phyloP scores from a whole-genome alignment of 2,329 filamentous ascomycete genomes.

The Epichloe uncinata region DNA sequence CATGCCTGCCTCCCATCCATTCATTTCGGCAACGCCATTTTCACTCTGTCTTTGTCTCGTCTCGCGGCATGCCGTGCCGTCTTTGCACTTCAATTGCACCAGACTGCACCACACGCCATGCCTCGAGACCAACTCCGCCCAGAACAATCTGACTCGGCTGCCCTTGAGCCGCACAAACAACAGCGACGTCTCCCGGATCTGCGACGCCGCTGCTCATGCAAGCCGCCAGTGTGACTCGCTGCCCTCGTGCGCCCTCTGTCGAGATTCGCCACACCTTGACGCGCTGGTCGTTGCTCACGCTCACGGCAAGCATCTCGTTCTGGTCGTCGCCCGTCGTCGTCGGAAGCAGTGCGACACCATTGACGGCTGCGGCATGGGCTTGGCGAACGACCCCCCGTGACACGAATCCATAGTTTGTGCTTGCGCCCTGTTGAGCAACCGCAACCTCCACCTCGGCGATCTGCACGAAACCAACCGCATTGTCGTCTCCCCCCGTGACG shows the following conservation, averaged over 20 bases:
- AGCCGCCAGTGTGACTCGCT: conserved; percentile 27
- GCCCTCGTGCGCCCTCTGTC: conserved; percentile 7
- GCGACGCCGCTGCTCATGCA: conserved; percentile 46
- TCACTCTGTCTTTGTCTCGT: too few species aligned
- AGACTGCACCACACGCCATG: conserved; percentile 19
- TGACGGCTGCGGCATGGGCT: conserved; percentile 62
- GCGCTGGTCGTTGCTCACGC: conserved; percentile 47
- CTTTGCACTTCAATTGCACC: neutral
- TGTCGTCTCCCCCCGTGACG: conserved; percentile 84
- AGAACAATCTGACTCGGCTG: conserved; percentile 20
- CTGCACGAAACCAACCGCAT: conserved; percentile 51
- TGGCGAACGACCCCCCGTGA: conserved; percentile 20
- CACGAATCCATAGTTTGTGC: conserved; percentile 11
- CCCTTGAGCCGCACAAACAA: conserved; percentile 14
- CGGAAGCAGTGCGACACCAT: conserved; percentile 33
- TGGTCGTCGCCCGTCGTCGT: conserved; percentile 2
- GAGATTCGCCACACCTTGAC: conserved; percentile 40
- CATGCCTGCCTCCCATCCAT: too few species aligned
- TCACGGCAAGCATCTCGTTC: conserved; percentile 22
- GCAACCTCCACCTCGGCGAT: conserved; percentile 10
- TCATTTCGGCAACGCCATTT: too few species aligned
- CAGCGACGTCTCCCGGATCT: conserved; percentile 40
- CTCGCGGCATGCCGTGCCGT: too few species aligned
- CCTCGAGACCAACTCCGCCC: conserved; percentile 33
- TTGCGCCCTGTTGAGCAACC: neutral